phyloP scores from a whole-genome alignment of 257 asterid genomes.

The Dorcoceras hygrometricum region DNA sequence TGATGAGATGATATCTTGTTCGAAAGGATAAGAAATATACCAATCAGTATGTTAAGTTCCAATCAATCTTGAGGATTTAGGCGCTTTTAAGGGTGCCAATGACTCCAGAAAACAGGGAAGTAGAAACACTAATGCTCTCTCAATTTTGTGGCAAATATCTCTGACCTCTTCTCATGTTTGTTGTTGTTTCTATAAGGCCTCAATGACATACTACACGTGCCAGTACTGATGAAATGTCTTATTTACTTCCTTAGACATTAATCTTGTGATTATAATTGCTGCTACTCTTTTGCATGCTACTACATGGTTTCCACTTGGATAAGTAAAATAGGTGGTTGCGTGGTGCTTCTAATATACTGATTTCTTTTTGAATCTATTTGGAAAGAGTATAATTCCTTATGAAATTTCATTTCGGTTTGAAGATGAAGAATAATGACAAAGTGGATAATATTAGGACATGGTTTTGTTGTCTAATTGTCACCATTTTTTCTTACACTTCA shows the following conservation, averaged over 20 bases:
- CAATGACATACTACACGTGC: too few species aligned
- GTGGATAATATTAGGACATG: not conserved
- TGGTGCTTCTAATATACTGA: not conserved
- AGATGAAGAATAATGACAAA: not conserved
- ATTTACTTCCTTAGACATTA: not conserved
- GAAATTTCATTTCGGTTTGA: too few species aligned
- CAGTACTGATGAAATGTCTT: too few species aligned
- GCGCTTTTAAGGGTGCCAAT: not conserved
- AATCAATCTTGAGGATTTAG: not conserved
- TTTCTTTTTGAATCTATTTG: not conserved
- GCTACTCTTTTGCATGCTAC: not conserved
- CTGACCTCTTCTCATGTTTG: not conserved
- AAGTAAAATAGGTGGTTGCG: too few species aligned
- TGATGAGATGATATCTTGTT: conserved; percentile 10
- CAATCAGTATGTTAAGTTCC: not conserved
- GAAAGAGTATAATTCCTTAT: not conserved
- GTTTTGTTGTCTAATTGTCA: not conserved
- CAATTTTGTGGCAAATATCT: not conserved
- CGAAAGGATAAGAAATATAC: not conserved
- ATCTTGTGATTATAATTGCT: not conserved
- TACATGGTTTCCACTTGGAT: conserved; percentile 6
- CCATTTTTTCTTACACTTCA: conserved; percentile 18
- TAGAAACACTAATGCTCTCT: not conserved
- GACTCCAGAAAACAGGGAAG: not conserved
- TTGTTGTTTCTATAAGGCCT: not conserved